Evolutionary conservation across 805 yeast genomes (phyloP), one percentile per base, ranked within the genome.

Genomic region (Saturnispora quitensis): DNA sequence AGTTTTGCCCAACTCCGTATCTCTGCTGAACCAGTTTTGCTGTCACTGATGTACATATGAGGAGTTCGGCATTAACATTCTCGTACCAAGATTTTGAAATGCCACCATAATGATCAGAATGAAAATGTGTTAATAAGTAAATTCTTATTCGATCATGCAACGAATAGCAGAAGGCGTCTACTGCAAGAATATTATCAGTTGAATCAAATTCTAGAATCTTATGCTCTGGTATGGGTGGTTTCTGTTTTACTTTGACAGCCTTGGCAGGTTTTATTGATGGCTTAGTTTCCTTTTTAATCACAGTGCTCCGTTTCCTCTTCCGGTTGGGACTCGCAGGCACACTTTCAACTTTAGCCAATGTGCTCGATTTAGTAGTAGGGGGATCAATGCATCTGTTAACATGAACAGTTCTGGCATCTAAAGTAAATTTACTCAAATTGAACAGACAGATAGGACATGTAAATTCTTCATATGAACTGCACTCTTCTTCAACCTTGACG

Each of bases 91-190:
- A 72, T 59, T 85, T 86, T 3, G 82, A 68, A 15, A 93, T 67
- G 0, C 99, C 98, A 4, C 88, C 89, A 62, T 93, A 93, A 64
- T 93, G 99, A 64, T 93, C 99, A 0, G 96, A 73, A 65, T 93
- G 99, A 69, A 86, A 91, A 69, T 93, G 99, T 0, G 89, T 76
- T 25, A 86, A 67, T 55, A 84, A 78, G 65, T 85, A 86, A 43
- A 73, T 71, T 2, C 65, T 54, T 5, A 84, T 76, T 1, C 66
- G 62, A 0, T 68, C 69, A 55, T 77, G 72, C 0, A 76, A 72
- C 8, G 73, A 69, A 57, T 66, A 79, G 60, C 74, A 68, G 66
- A 85, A 79, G 0, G 89, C 89, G 67, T 85, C 93, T 25, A 85
- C 87, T 0, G 82, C 76, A 2, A 78, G 58, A 51, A 62, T 60